Evolutionary conservation across 2,329 filamentous ascomycete genomes (phyloP).

Genomic region (Cladosporium sp.): DNA sequence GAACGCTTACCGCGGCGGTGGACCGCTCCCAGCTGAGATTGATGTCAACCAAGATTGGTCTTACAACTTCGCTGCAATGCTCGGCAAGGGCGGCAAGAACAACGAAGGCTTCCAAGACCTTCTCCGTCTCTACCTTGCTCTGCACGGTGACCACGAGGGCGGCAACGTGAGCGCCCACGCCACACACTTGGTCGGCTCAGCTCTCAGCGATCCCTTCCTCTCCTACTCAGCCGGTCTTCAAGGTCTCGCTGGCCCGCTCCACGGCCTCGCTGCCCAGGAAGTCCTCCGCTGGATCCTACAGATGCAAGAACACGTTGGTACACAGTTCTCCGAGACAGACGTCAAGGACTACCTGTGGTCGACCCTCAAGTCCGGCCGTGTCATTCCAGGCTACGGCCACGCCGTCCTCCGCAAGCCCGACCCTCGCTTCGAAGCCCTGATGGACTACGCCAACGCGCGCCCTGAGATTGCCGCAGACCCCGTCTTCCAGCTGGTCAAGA

Average conservation of each 20-base stretch:
- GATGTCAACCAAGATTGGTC: conserved; percentile 92
- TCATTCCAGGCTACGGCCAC: conserved; percentile 93
- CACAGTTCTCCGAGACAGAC: conserved; percentile 74
- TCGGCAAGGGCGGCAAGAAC: conserved; percentile 84
- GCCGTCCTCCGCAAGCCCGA: conserved; percentile 96
- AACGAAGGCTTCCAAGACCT: conserved; percentile 96
- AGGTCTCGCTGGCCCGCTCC: conserved; percentile 89
- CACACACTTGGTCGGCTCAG: conserved; percentile 92
- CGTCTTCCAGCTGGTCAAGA: conserved; percentile 90
- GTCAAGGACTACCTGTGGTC: conserved; percentile 90
- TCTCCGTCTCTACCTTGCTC: conserved; percentile 87
- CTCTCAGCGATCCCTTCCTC: conserved; percentile 91
- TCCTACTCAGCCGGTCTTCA: conserved; percentile 95
- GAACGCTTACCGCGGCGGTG: conserved; percentile 75
- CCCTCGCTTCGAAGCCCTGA: conserved; percentile 91
- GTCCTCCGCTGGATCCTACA: conserved; percentile 95
- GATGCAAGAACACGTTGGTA: conserved; percentile 88
- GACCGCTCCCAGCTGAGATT: conserved; percentile 72
- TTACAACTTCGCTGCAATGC: conserved; percentile 96
- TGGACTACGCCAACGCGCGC: conserved; percentile 87
- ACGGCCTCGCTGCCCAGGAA: conserved; percentile 93
- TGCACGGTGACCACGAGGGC: conserved; percentile 97
- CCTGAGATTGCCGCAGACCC: conserved; percentile 85
- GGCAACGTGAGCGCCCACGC: conserved; percentile 96
- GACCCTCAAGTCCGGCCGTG: conserved; percentile 88